phyloP scores from a whole-genome alignment of 495 filamentous ascomycete species.

The Penicillium psychrofluorescens region DNA sequence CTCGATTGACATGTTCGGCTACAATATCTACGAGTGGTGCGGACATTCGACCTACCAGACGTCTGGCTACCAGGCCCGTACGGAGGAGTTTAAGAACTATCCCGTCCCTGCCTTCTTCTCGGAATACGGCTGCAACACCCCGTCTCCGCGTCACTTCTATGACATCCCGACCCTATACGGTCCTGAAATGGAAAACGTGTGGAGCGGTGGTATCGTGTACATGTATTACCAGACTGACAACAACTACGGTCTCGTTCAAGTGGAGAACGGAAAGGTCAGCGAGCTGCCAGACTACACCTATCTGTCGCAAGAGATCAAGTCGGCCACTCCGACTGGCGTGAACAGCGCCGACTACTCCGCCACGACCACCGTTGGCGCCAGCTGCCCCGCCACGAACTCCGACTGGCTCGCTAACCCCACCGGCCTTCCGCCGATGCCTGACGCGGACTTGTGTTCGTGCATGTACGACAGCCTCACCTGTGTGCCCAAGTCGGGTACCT shows the following conservation, averaged over 20 bases:
- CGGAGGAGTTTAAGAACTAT: conserved; percentile 78
- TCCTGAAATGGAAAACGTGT: conserved; percentile 71
- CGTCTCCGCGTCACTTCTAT: conserved; percentile 69
- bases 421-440: conserved; percentile 76
- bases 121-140: conserved; percentile 91
- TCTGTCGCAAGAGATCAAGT: conserved; percentile 64
- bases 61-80: conserved; percentile 76
- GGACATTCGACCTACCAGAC: conserved; percentile 64
- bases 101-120: conserved; percentile 95
- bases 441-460: conserved; percentile 73
- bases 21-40: conserved; percentile 99
- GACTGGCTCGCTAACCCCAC: conserved; percentile 64
- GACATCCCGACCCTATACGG: conserved; percentile 82
- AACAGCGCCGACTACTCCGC: conserved; percentile 56
- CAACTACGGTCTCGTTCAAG: conserved; percentile 76
- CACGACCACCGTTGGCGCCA: conserved; percentile 59
- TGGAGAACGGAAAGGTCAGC: conserved; percentile 47
- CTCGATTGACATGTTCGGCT: conserved; percentile 94
- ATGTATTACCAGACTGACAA: conserved; percentile 95
- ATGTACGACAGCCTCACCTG: conserved; percentile 73
- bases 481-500: conserved; percentile 48
- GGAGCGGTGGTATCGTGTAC: conserved; percentile 95
- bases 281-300: conserved; percentile 67
- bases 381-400: conserved; percentile 61
- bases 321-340: conserved; percentile 57